Evolutionary conservation across 768 basidiomycete genomes (phyloP).

Genomic region (Pleurotus tuber-regium): DNA sequence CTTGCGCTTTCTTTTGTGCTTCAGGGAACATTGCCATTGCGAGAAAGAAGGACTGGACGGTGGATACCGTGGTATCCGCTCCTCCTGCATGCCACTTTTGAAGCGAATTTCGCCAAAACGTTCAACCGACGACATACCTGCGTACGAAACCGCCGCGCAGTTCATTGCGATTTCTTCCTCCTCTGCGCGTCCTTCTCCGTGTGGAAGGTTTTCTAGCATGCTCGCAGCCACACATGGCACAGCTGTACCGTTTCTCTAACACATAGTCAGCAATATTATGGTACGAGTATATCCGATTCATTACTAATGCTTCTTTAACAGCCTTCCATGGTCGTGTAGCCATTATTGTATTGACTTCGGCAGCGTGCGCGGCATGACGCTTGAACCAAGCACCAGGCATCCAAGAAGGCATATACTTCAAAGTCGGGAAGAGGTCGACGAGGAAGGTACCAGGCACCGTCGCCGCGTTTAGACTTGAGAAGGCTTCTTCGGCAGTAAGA

Average conservation of each 20-base stretch:
- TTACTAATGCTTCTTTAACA: conserved; percentile 8
- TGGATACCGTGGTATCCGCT: conserved; percentile 12
- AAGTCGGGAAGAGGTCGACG: conserved; percentile 6
- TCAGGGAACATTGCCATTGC: conserved; percentile 19
- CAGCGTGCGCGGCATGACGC: neutral
- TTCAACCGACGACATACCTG: neutral
- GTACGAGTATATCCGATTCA: neutral
- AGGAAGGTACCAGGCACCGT: conserved; percentile 7
- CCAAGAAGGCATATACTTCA: conserved; percentile 9
- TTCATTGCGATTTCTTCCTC: conserved; percentile 8
- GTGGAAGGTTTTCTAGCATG: conserved; percentile 4
- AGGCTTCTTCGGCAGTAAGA: conserved; percentile 8
- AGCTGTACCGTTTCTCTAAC: conserved; percentile 5
- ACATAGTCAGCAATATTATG: neutral
- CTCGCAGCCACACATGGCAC: conserved; percentile 5
- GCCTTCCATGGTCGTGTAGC: conserved; percentile 3
- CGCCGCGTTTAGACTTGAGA: conserved; percentile 6
- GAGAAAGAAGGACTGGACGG: conserved; percentile 15
- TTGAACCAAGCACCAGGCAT: conserved; percentile 8
- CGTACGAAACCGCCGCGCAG: conserved; percentile 8
- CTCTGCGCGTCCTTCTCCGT: conserved; percentile 2
- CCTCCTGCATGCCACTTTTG: conserved; percentile 8
- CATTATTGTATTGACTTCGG: conserved; percentile 7
- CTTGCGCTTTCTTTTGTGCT: conserved; percentile 28
- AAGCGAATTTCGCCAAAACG: neutral